A percentile compares a stretch with the other conserved stretches of the same genome.
Conservation (phyloP, 106 monocot genomes). For the Dendrobium huoshanense region DNA sequence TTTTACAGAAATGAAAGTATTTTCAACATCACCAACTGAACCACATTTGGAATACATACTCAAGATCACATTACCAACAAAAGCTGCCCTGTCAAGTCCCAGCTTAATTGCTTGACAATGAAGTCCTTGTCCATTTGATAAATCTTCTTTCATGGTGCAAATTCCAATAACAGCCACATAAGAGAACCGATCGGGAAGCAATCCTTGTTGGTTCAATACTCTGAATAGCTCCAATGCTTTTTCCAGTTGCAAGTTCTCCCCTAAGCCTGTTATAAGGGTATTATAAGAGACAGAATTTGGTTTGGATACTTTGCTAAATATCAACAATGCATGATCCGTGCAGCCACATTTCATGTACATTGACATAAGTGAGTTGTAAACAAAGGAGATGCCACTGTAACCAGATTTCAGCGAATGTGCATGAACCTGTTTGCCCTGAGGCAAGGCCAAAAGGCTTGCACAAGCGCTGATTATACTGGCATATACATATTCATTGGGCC, state of each 20-base stretch:
- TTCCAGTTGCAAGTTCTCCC: constrained; percentile 23
- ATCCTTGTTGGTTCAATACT: constrained; percentile 26
- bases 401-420: constrained; percentile 36
- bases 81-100: constrained; percentile 40
- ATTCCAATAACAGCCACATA: constrained; percentile 38
- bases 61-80: constrained; percentile 61
- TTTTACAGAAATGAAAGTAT: constrained; percentile 28
- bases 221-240: constrained; percentile 47
- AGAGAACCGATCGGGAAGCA: constrained; percentile 47
- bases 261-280: constrained; percentile 48
- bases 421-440: constrained; percentile 39
- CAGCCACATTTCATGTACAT: constrained; percentile 62
- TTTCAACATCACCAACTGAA: constrained; percentile 29
- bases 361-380: constrained; percentile 54
- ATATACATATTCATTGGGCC: constrained; percentile 55
- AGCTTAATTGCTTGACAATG: constrained; percentile 53
- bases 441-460: constrained; percentile 22
- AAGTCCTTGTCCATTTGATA: constrained; percentile 13
- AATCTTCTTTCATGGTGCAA: constrained; percentile 19
- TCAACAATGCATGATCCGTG: constrained; percentile 23
- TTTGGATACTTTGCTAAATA: constrained; percentile 29
- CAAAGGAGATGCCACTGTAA: constrained; percentile 40
- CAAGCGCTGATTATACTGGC: constrained; percentile 43
- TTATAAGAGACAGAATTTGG: constrained; percentile 56
- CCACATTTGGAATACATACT: constrained; percentile 44